Conservation (phyloP, 192 early-diverging fungal species). For the Piromyces sp. region DNA sequence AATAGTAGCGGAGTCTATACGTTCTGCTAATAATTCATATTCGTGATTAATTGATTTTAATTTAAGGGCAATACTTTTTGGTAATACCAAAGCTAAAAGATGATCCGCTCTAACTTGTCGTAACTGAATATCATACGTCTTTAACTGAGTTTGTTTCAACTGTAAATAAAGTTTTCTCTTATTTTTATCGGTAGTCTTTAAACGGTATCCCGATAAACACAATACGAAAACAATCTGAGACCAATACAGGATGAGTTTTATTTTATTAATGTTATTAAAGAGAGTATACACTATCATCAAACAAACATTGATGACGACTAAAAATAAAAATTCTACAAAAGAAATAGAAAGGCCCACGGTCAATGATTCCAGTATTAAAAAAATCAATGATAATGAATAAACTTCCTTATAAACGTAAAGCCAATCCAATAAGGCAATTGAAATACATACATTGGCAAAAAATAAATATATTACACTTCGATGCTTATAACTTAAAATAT, state of each 20-base stretch:
- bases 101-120: not conserved
- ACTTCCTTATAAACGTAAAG: not conserved
- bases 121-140: not conserved
- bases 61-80: not conserved
- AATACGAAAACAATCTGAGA: not conserved
- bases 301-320: too few species aligned
- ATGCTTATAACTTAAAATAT: not conserved
- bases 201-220: not conserved
- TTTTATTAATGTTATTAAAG: not conserved
- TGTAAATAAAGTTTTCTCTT: not conserved
- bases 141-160: not conserved
- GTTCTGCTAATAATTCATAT: not conserved
- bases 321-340: not conserved
- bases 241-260: not conserved
- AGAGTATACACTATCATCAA: not conserved
- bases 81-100: not conserved
- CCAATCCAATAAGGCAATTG: not conserved
- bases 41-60: not conserved
- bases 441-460: not conserved
- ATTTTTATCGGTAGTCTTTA: not conserved
- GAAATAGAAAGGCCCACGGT: not conserved
- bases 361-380: not conserved
- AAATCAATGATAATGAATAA: not conserved
- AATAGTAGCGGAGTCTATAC: not conserved
- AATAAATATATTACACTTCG: not conserved